Evolutionary conservation across 2,329 filamentous ascomycete species (phyloP).

Genomic region (Phymatotrichopsis omnivora): DNA sequence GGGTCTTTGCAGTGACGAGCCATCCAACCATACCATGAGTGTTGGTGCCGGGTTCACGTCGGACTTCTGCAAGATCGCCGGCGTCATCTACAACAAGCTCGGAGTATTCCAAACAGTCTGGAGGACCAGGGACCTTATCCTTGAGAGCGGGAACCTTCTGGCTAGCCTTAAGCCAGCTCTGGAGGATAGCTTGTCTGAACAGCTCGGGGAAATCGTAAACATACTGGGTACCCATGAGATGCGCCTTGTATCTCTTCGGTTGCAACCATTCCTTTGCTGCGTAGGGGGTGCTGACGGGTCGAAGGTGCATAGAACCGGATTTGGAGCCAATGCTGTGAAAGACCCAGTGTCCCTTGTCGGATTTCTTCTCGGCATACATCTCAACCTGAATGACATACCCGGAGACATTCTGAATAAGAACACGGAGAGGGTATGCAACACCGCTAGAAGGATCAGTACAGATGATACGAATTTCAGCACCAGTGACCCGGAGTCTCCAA

Average conservation of each 20-base stretch:
- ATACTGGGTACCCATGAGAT: slow-evolving; percentile 98
- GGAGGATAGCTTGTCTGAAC: slow-evolving; percentile 95
- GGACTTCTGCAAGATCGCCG: slow-evolving; percentile 84
- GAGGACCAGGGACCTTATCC: slow-evolving; percentile 70
- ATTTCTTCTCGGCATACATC: slow-evolving; percentile 95
- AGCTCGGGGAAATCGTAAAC: slow-evolving; percentile 99
- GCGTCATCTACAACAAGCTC: slow-evolving; percentile 92
- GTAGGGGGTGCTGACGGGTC: slow-evolving; percentile 84
- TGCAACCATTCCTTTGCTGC: slow-evolving; percentile 97
- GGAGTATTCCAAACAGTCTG: slow-evolving; percentile 86
- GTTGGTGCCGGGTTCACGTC: slow-evolving; percentile 90
- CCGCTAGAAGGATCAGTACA: slow-evolving; percentile 84
- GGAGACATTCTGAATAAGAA: slow-evolving; percentile 96
- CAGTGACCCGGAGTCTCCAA: slow-evolving; percentile 92
- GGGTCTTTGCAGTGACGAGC: slow-evolving; percentile 88
- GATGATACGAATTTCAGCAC: slow-evolving; percentile 95
- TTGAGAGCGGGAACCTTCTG: slow-evolving; percentile 63
- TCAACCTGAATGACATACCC: slow-evolving; percentile 97
- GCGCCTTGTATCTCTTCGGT: slow-evolving; percentile 98
- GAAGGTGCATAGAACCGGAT: slow-evolving; percentile 88
- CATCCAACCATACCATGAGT: slow-evolving; percentile 97
- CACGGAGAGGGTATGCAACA: slow-evolving; percentile 79
- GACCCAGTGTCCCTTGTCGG: slow-evolving; percentile 94
- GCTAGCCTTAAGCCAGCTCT: slow-evolving; percentile 73
- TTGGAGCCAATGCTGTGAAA: slow-evolving; percentile 97